Base-by-base conservation (phyloP, 805 yeast species). In the Barnettozyma sucrosica region DNA sequence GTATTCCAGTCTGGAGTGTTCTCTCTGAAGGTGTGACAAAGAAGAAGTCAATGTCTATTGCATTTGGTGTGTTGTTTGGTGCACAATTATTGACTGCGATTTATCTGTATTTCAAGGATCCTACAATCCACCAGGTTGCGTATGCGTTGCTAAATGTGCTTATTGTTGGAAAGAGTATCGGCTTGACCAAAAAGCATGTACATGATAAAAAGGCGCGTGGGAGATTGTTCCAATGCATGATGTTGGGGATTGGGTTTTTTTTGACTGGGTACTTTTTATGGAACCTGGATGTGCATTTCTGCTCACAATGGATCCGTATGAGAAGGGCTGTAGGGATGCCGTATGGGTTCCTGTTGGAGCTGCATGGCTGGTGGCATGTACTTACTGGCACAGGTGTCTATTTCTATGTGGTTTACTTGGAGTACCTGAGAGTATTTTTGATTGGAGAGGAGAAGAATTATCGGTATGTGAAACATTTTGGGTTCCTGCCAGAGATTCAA, bases 361-460 rank as follows among this genome's bases (percentile, higher is more conserved):
- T 95, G 25, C 98, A 92, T 60, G 96, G 95, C 21, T 92, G 97
- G 97, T 92, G 98, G 98, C 98, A 92, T 62, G 68, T 86, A 10
- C 74, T 86, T 53, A 86, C 93, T 0, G 95, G 96, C 0, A 69
- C 81, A 19, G 96, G 97, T 2, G 93, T 92, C 10, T 92, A 92
- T 65, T 84, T 75, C 62, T 90, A 88, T 67, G 75, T 90, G 54
- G 80, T 85, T 4, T 89, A 85, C 61, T 75, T 85, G 59, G 90
- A 89, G 68, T 79, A 85, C 53, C 68, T 90, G 52, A 75, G 92
- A 55, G 69, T 84, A 28, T 80, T 83, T 66, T 75, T 88, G 61
- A 70, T 71, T 14, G 82, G 81, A 5, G 67, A 69, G n/a, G 76
- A 78, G 24, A 66, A 74, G 24, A 70, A 76, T 28, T 90, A 79